These are phyloP conservation scores for Claviceps sorghi DNA, from an alignment of 2,329 filamentous ascomycete genomes.

Conservation along the genomic window DNA sequence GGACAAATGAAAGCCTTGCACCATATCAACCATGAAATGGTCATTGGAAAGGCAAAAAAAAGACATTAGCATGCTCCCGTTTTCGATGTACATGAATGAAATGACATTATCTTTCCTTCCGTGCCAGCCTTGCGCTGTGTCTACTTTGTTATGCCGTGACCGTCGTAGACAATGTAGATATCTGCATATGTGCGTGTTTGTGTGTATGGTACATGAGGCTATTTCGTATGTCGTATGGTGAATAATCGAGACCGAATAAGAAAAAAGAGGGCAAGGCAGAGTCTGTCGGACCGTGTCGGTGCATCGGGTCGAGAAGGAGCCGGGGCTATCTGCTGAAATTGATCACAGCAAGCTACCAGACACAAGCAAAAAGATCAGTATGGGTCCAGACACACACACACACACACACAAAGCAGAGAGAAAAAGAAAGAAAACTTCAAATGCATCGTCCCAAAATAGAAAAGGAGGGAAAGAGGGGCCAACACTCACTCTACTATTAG, in stretches of 20 bases:
- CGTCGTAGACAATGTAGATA: background rate
- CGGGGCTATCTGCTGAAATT: conserved; percentile 29
- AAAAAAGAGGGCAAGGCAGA: background rate
- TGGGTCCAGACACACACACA: too few relatives aligned
- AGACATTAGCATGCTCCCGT: background rate
- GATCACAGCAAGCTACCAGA: conserved; percentile 32
- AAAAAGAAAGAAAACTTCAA: background rate
- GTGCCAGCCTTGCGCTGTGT: background rate
- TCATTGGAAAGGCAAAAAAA: background rate
- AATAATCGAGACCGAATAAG: background rate
- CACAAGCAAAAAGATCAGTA: background rate
- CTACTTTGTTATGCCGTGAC: background rate
- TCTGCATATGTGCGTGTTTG: background rate
- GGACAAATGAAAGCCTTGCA: background rate
- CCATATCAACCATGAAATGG: background rate
- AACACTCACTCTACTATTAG: conserved; percentile 43
- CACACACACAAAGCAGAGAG: too few relatives aligned
- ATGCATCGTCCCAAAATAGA: background rate
- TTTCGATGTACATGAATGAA: background rate
- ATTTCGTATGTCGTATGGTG: background rate
- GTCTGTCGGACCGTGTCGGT: conserved; percentile 1
- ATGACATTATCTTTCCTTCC: background rate
- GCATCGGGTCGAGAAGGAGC: background rate
- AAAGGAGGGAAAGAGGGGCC: background rate
- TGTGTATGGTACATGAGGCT: background rate